phyloP scores from a whole-genome alignment of 495 filamentous ascomycete species.

The Tuber microsphaerosporum region DNA sequence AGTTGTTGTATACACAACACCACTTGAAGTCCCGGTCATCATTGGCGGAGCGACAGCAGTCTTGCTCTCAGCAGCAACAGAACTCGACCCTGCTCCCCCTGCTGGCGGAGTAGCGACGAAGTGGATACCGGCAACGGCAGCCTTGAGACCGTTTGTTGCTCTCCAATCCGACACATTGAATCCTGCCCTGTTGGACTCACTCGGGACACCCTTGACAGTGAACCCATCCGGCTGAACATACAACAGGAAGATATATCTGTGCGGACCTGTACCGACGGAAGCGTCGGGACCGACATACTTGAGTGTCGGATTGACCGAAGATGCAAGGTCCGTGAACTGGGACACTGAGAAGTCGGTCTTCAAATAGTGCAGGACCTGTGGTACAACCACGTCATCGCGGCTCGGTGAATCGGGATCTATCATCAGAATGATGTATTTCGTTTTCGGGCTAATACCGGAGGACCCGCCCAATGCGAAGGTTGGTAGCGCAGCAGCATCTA shows the following conservation, averaged over 20 bases:
- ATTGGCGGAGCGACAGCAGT: neutral
- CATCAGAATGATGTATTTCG: slow-evolving; percentile 36
- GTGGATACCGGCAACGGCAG: slow-evolving; percentile 29
- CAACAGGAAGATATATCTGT: slow-evolving; percentile 38
- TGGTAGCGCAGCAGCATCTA: slow-evolving; percentile 16
- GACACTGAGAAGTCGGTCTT: slow-evolving; percentile 25
- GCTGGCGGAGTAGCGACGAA: slow-evolving; percentile 19
- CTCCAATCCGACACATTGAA: slow-evolving; percentile 31
- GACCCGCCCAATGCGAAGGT: slow-evolving; percentile 35
- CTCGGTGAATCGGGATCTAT: slow-evolving; percentile 34
- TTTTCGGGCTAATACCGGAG: slow-evolving; percentile 30
- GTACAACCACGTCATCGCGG: slow-evolving; percentile 5
- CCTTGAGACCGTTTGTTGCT: slow-evolving; percentile 21
- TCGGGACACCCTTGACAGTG: slow-evolving; percentile 16
- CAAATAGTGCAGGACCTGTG: slow-evolving; percentile 32
- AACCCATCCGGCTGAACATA: slow-evolving; percentile 29
- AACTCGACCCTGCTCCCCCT: neutral
- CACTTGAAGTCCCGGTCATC: neutral
- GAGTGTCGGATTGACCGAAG: slow-evolving; percentile 7
- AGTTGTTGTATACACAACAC: neutral
- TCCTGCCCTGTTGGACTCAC: slow-evolving; percentile 8
- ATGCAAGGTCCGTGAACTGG: slow-evolving; percentile 14
- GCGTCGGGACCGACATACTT: slow-evolving; percentile 22
- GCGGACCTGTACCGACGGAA: slow-evolving; percentile 17
- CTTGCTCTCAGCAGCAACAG: neutral